Percentiles rank a stretch among this genome's conserved stretches.
phyloP scores from a whole-genome alignment of 805 yeast genomes.

The Groenewaldozyma salmanticensis region DNA sequence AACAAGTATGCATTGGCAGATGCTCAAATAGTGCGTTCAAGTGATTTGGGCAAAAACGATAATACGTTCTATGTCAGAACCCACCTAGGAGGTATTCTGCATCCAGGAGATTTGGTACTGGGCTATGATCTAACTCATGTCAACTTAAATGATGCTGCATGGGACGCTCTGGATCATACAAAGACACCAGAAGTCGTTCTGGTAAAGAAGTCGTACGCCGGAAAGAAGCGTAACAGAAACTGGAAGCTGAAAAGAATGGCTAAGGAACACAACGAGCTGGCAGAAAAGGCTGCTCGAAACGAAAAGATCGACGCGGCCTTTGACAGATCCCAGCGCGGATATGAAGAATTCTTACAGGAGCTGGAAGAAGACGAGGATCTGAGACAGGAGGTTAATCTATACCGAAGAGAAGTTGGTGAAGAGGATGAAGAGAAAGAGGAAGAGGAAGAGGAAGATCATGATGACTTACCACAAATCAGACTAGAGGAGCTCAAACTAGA shows the following conservation, averaged over 20 bases:
- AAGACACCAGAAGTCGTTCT: slow-evolving; percentile 76
- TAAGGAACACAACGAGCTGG: slow-evolving; percentile 75
- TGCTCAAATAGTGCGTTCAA: slow-evolving; percentile 68
- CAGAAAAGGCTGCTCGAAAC: slow-evolving; percentile 73
- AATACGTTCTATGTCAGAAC: slow-evolving; percentile 75
- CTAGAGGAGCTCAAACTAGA: slow-evolving; percentile 10
- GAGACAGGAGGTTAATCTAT: slow-evolving; percentile 70
- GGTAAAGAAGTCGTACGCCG: slow-evolving; percentile 32
- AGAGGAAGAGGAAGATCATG: slow-evolving; percentile 11
- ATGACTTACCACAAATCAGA: slow-evolving; percentile 11
- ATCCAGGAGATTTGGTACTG: slow-evolving; percentile 92
- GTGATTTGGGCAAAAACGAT: slow-evolving; percentile 72
- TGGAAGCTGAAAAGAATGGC: slow-evolving; percentile 85
- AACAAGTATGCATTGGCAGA: slow-evolving; percentile 82
- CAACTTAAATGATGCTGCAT: slow-evolving; percentile 79
- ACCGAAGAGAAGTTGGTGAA: slow-evolving; percentile 27
- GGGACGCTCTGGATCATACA: slow-evolving; percentile 57
- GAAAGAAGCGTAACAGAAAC: slow-evolving; percentile 11
- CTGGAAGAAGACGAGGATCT: slow-evolving; percentile 20
- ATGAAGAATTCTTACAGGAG: slow-evolving; percentile 18
- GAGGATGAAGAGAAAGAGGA: slow-evolving; percentile 15
- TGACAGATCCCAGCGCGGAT: slow-evolving; percentile 49
- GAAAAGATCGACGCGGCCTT: slow-evolving; percentile 69
- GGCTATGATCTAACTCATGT: slow-evolving; percentile 83
- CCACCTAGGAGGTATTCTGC: slow-evolving; percentile 88